Conservation (phyloP, 2,329 filamentous ascomycete genomes). For the Aspergillus candidus region DNA sequence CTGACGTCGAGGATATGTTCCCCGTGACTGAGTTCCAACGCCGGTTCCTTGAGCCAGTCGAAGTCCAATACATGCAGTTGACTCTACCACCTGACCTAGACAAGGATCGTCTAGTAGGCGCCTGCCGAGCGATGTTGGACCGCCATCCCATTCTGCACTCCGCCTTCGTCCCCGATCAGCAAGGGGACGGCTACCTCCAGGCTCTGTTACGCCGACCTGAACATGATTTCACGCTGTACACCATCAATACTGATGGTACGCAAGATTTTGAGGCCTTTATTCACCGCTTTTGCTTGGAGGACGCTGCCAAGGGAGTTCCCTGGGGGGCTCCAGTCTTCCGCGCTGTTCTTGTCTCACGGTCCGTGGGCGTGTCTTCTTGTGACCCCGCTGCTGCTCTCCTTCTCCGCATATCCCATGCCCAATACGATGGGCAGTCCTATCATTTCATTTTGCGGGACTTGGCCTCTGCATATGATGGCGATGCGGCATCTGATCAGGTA, state of each 20-base stretch:
- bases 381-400: too few species aligned
- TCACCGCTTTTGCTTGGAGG: too few species aligned
- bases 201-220: neutral
- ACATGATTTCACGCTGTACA: neutral
- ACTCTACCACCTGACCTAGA: neutral
- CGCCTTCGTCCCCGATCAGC: slow-evolving; percentile 4
- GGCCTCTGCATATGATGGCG: neutral
- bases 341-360: too few species aligned
- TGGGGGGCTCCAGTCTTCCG: too few species aligned
- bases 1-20: neutral
- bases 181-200: neutral
- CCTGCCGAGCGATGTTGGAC: slow-evolving; percentile 8
- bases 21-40: neutral
- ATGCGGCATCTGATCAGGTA: neutral
- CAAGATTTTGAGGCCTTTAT: too few species aligned
- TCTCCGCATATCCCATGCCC: too few species aligned
- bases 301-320: too few species aligned
- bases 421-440: too few species aligned
- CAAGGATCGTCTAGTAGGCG: neutral
- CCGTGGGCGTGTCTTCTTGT: too few species aligned
- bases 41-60: neutral
- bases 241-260: neutral
- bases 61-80: neutral
- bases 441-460: neutral
- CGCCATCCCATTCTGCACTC: slow-evolving; percentile 13